Conservation (phyloP, 1,284 basidiomycete species). For the Xerocomus nothofagi region DNA sequence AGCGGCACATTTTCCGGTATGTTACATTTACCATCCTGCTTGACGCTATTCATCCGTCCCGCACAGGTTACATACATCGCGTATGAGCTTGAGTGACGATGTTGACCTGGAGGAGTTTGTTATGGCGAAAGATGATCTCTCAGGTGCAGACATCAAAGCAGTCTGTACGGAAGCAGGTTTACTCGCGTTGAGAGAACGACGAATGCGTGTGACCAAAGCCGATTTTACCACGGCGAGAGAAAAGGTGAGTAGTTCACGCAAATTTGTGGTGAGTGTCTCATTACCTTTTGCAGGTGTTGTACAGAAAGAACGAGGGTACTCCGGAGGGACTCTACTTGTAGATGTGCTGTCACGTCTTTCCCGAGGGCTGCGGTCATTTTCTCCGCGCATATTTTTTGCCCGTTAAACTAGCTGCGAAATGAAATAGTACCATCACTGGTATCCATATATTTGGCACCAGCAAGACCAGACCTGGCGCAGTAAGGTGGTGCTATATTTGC, state of each 20-base stretch:
- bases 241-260: constrained; percentile 56
- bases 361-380: constrained; percentile 3
- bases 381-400: neutral
- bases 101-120: constrained; percentile 97
- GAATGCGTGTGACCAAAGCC: constrained; percentile 95
- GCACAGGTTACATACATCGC: constrained; percentile 84
- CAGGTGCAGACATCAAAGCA: constrained; percentile 98
- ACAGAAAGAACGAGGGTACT: constrained; percentile 93
- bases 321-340: constrained; percentile 82
- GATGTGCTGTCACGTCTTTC: constrained; percentile 14
- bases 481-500: neutral
- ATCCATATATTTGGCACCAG: neutral
- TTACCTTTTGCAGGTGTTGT: constrained; percentile 61
- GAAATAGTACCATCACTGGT: neutral
- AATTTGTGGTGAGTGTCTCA: constrained; percentile 18
- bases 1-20: constrained; percentile 95
- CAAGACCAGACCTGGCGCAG: neutral
- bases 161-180: constrained; percentile 97
- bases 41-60: constrained; percentile 4
- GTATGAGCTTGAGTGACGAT: constrained; percentile 91
- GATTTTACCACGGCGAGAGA: constrained; percentile 88
- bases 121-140: constrained; percentile 94
- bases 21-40: constrained; percentile 11
- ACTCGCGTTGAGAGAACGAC: constrained; percentile 88
- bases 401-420: neutral